These are phyloP conservation scores for Silene noctiflora DNA, from an alignment of 179 eudicot species.

Conservation along the genomic window DNA sequence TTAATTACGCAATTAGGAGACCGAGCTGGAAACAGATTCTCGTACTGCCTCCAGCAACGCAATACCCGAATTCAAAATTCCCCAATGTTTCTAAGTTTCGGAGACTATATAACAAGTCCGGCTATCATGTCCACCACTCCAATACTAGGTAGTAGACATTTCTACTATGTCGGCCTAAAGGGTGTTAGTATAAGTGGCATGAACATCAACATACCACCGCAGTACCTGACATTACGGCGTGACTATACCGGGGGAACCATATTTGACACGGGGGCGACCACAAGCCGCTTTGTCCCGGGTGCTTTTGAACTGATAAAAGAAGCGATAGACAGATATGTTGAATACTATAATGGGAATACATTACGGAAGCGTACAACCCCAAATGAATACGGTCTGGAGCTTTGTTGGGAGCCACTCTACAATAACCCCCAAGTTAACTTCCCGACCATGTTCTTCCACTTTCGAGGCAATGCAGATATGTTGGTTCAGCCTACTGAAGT, in stretches of 20 bases:
- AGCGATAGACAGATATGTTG: neutral
- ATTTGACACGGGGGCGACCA: neutral
- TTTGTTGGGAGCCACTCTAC: slow-evolving; percentile 1
- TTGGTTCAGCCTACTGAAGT: neutral
- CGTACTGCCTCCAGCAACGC: neutral
- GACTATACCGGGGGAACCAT: slow-evolving; percentile 3
- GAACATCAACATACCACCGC: neutral
- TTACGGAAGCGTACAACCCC: neutral
- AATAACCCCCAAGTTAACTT: neutral
- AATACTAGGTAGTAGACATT: neutral
- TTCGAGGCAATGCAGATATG: neutral
- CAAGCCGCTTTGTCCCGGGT: neutral
- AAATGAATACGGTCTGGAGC: neutral
- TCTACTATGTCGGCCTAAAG: neutral
- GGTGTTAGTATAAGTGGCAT: neutral
- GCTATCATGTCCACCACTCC: neutral
- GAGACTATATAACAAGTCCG: neutral
- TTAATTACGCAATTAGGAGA: neutral
- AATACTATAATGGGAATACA: neutral
- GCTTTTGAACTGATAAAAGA: neutral
- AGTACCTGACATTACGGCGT: neutral
- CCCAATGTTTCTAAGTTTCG: slow-evolving; percentile 5
- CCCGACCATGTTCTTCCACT: neutral
- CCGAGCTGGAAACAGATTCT: neutral
- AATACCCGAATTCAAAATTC: neutral